Evolutionary conservation across 495 filamentous ascomycete species (phyloP), one percentile per base, ranked within the genome.

Genomic region (Hypoxylon perforatum): DNA sequence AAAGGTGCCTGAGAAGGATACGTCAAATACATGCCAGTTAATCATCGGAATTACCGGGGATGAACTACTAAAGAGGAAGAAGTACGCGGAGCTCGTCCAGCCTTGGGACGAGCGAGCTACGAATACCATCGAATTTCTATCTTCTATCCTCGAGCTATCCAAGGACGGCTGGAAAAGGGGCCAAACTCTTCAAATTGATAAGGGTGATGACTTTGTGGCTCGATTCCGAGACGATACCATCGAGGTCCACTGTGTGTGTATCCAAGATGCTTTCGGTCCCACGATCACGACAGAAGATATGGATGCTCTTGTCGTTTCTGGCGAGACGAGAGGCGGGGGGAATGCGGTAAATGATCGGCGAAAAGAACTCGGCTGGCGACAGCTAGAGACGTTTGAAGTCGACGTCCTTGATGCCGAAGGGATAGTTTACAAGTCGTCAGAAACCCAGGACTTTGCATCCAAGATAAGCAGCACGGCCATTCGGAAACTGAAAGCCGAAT

Each of bases 401-500:
- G 92, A 95, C 67, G 93, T 97, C 33, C 84, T 97, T 17, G 88
- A 93, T 75, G 82, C 88, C 9, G 82, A 84, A 10, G 90, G 90
- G 39, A 75, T 82, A 28, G 73, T 82, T 7, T 84, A 85, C 9
- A 80, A 78, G 41, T 66, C 68, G 3, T 66, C 52, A 6, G 71
- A 73, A 52, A 77, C 79, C 12, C 84, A 87, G 33, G 82, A 85
- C 48, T 97, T 94, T 73, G 85, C 88, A 3, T 82, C 84, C 25
- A 99, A 97, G 77, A 91, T 99, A 70, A 97, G 94, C 81, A 97
- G 95, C 76, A 92, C 91, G 0, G 89, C 76, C 22, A 86, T 86
- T 57, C 76, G 84, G 21, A 76, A 82, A 69, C 77, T 76, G 50
- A 81, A 72, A 51, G 82, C 83, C 21, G 76, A 80, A 46, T 71